Base-by-base conservation (phyloP, 805 yeast genomes). In the Wickerhamomyces subpelliculosus region DNA sequence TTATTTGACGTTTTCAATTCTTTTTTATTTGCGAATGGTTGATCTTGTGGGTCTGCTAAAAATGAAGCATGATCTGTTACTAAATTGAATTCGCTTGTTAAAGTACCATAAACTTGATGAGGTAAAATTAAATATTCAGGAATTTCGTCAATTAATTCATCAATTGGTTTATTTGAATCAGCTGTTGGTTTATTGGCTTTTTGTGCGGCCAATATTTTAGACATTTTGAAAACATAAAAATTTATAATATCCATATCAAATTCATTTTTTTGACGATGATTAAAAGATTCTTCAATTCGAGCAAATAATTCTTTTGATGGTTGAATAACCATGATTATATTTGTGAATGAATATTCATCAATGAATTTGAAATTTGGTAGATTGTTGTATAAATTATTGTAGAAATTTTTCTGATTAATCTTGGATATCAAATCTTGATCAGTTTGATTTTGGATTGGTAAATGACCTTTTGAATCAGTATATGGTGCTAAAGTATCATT, bases 161-260 rank as follows among this genome's bases (percentile, higher is more conserved):
- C 18, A 9, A 27, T 21, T 10, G 11, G 40, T 34, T 12, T 19
- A 1, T 6, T 21, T 8, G 11, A 17, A 23, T 12, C 19, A 20
- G 8, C 13, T 14, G 11, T 30, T 18, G 13, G 30, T 16, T 13
- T 21, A 13, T 25, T 29, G 3, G 4, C 14, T 19, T n/a, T 35
- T 18, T 8, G 40, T 30, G 18, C 21, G 17, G 47, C 37, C 2
- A 40, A 29, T 5, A 48, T 38, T 3, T 38, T 36, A 8, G 37
- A 20, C 2, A 57, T 21, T 27, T 57, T 43, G 39, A 57, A 44
- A 24, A 59, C 55, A 32, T 60, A 59, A 52, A 20, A n/a, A 36
- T 69, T 72, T 4, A 61, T 47, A 3, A 70, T 49, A 36, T 72
- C 76, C 73, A 69, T 69, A 47, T 70, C 75, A 42, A 63, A 68